Percentiles rank a stretch among this genome's conserved stretches.
These are phyloP conservation scores for Cinnamomum micranthum DNA, from an alignment of 164 flowering plant species.

Conservation along the genomic window DNA sequence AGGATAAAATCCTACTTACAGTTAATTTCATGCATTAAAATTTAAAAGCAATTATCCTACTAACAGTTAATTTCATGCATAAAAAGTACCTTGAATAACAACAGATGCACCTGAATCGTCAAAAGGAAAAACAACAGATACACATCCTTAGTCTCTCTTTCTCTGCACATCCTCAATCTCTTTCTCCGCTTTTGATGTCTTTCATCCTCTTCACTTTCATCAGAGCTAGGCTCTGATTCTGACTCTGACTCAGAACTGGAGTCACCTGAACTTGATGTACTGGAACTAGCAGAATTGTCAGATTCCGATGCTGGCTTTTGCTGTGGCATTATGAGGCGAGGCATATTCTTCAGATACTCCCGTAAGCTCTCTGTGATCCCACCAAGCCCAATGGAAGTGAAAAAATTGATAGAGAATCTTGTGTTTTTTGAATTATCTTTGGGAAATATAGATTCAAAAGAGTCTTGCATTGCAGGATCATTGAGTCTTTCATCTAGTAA, in stretches of 20 bases:
- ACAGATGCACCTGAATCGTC: too few species aligned
- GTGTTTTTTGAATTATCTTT: constrained; percentile 90
- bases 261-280: constrained; percentile 27
- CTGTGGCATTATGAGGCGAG: constrained; percentile 87
- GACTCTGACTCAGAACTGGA: constrained; percentile 35
- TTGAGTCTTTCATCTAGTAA: constrained; percentile 71
- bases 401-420: constrained; percentile 82
- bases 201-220: constrained; percentile 28
- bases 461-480: constrained; percentile 75
- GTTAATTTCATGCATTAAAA: too few species aligned
- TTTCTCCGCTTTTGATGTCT: constrained; percentile 35
- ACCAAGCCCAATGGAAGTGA: constrained; percentile 94
- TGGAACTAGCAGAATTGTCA: constrained; percentile 21
- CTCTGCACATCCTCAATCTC: too few species aligned
- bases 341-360: constrained; percentile 90
- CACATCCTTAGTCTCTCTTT: constrained; percentile 6
- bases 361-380: constrained; percentile 85
- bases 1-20: too few species aligned
- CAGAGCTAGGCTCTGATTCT: constrained; percentile 25
- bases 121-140: not conserved
- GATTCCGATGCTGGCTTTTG: constrained; percentile 54
- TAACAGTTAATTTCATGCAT: too few species aligned
- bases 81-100: too few species aligned
- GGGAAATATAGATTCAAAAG: constrained; percentile 84
- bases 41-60: too few species aligned